phyloP scores from a whole-genome alignment of 305 asterid species.

The Fraxinus platypoda region DNA sequence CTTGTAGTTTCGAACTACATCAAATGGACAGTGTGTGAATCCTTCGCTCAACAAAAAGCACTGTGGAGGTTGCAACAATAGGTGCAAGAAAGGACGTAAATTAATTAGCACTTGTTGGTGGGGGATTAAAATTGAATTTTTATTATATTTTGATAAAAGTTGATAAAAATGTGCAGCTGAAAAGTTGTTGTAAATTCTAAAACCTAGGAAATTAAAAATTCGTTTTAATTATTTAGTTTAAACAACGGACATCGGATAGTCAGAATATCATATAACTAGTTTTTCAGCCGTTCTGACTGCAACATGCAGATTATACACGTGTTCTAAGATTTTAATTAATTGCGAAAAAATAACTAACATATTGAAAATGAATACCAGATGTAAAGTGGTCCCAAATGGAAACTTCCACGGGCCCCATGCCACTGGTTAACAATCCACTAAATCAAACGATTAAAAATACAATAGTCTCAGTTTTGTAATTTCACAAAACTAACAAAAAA shows the following conservation, averaged over 20 bases:
- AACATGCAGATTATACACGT: not conserved
- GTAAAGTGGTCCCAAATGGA: not conserved
- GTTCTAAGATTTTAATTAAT: not conserved
- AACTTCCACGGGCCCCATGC: not conserved
- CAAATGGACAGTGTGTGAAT: slow-evolving; percentile 57
- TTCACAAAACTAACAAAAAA: too few species aligned
- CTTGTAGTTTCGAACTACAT: too few species aligned
- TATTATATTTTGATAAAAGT: too few species aligned
- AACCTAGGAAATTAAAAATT: not conserved
- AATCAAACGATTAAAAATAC: too few species aligned
- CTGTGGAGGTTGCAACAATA: slow-evolving; percentile 52
- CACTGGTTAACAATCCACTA: too few species aligned
- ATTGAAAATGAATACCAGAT: too few species aligned
- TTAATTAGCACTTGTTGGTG: not conserved
- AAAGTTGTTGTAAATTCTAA: not conserved
- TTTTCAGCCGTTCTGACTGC: not conserved
- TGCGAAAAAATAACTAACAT: not conserved
- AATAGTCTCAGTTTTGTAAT: too few species aligned
- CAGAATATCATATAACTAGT: not conserved
- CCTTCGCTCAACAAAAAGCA: slow-evolving; percentile 33
- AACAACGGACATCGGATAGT: not conserved
- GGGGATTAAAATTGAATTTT: too few species aligned
- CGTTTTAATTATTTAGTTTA: not conserved
- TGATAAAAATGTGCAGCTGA: not conserved
- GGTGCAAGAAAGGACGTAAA: slow-evolving; percentile 34